Evolutionary conservation across 176 grass and related monocot genomes (phyloP).

Genomic region (Hordeum vulgare): DNA sequence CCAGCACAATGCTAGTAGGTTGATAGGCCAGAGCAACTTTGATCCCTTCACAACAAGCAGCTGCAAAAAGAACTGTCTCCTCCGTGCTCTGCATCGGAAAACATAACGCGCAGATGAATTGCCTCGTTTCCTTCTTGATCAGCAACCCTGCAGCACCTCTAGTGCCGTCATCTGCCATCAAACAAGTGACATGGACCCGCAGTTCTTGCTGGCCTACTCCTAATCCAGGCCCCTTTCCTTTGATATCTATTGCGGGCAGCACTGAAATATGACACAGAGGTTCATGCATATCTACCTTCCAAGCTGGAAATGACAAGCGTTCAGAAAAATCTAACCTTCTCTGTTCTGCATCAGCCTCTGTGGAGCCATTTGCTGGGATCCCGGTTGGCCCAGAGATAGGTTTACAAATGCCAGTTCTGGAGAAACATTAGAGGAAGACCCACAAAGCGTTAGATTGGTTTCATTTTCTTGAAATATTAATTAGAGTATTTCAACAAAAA

Average conservation of each 20-base stretch:
- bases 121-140: neutral
- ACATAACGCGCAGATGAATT: slow-evolving; percentile 3
- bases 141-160: neutral
- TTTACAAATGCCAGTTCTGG: neutral
- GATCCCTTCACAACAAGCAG: slow-evolving; percentile 23
- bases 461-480: neutral
- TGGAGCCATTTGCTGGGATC: too few species aligned
- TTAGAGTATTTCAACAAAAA: neutral
- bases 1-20: neutral
- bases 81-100: neutral
- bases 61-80: neutral
- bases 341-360: neutral
- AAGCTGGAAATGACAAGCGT: neutral
- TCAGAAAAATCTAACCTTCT: neutral
- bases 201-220: neutral
- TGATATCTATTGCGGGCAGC: neutral
- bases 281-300: neutral
- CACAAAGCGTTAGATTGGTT: neutral
- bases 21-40: slow-evolving; percentile 11
- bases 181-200: neutral
- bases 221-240: neutral
- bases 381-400: neutral
- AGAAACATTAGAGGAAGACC: neutral
- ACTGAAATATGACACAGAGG: neutral
- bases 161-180: neutral